Conservation (phyloP, 257 asterid species). For the Solanum chaucha region DNA sequence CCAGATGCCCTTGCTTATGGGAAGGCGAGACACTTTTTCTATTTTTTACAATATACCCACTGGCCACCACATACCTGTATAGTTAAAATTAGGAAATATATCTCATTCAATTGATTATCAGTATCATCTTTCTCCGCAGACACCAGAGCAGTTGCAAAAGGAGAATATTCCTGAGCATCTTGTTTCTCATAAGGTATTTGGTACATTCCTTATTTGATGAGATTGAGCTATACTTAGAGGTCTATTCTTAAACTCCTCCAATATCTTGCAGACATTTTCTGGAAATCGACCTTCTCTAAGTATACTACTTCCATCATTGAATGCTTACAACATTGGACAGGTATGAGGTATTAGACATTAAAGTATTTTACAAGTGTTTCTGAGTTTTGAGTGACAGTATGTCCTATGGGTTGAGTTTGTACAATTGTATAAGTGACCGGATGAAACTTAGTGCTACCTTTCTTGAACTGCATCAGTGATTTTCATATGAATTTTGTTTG, state of each 20-base stretch:
- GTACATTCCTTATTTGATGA: slow-evolving; percentile 1
- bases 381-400: background rate
- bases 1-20: slow-evolving; percentile 99
- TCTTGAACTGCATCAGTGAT: background rate
- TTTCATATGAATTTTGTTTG: background rate
- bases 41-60: background rate
- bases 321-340: slow-evolving; percentile 95
- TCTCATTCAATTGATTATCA: background rate
- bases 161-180: slow-evolving; percentile 81
- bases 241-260: background rate
- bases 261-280: slow-evolving; percentile 65
- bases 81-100: background rate
- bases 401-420: background rate
- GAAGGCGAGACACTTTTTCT: slow-evolving; percentile 37
- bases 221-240: slow-evolving; percentile 1
- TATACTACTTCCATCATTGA: slow-evolving; percentile 79
- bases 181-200: slow-evolving; percentile 74
- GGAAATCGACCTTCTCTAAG: slow-evolving; percentile 98
- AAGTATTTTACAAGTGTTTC: background rate
- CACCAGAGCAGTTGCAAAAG: slow-evolving; percentile 66
- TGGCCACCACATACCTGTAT: background rate
- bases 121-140: slow-evolving; percentile 36
- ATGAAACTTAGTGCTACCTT: background rate
- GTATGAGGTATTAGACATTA: slow-evolving; percentile 25
- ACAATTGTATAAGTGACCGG: background rate